A percentile compares a stretch with the other conserved stretches of the same genome.
These are phyloP conservation scores for Phytophthora hybrid DNA, from an alignment of 352 stramenopile species.

Conservation along the genomic window DNA sequence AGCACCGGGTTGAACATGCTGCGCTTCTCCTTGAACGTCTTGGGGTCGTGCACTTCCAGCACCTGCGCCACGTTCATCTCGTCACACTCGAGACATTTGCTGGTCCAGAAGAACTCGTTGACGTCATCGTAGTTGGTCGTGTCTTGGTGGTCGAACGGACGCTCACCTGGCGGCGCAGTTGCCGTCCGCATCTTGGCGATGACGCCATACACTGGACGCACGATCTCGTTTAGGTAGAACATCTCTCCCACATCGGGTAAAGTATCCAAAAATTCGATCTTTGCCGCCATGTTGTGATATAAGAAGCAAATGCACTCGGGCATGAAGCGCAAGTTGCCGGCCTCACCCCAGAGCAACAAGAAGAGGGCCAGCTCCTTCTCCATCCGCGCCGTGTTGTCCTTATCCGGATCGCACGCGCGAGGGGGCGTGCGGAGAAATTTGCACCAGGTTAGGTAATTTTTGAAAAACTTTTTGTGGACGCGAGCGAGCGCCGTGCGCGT, in stretches of 20 bases:
- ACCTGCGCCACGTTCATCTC: conserved; percentile 74
- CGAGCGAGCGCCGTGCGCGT: conserved; percentile 61
- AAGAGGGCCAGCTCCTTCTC: conserved; percentile 86
- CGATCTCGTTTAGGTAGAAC: conserved; percentile 71
- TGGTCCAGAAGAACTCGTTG: conserved; percentile 91
- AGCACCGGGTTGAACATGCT: conserved; percentile 88
- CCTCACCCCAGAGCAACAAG: conserved; percentile 86
- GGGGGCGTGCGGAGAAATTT: conserved; percentile 90
- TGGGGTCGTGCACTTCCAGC: conserved; percentile 68
- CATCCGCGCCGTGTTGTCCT: conserved; percentile 48
- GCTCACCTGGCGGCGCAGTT: conserved; percentile 45
- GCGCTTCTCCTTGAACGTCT: conserved; percentile 90
- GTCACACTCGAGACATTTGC: conserved; percentile 71
- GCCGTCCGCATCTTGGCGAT: conserved; percentile 79
- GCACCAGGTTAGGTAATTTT: conserved; percentile 96
- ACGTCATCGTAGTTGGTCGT: conserved; percentile 91
- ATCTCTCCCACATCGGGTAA: conserved; percentile 60
- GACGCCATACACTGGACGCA: conserved; percentile 82
- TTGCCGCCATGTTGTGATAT: conserved; percentile 81
- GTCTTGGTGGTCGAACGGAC: conserved; percentile 79
- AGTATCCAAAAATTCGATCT: conserved; percentile 67
- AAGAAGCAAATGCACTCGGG: conserved; percentile 91
- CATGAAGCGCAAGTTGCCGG: conserved; percentile 89
- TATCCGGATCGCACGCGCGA: conserved; percentile 67
- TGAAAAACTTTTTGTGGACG: conserved; percentile 88